Conservation (phyloP, 164 flowering plant genomes). For the Euptelea pleiosperma region DNA sequence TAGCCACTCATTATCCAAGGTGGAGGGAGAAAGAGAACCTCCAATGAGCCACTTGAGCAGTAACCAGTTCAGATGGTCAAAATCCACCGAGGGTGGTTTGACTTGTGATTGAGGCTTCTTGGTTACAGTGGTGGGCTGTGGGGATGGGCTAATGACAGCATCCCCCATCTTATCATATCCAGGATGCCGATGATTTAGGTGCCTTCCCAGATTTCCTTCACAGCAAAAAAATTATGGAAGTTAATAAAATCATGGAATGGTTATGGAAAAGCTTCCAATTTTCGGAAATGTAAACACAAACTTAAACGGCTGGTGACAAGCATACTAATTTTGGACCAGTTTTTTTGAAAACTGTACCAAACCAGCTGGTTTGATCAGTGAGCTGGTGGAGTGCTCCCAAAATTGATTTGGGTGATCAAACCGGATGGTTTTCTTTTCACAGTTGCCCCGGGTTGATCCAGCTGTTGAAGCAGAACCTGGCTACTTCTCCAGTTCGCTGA, state of each 20-base stretch:
- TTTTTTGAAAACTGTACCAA: too few relatives aligned
- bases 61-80: constrained; percentile 91
- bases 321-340: too few relatives aligned
- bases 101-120: constrained; percentile 62
- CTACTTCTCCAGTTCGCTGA: too few relatives aligned
- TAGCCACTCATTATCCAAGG: constrained; percentile 69
- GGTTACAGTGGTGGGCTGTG: constrained; percentile 29
- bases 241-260: neutral
- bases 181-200: constrained; percentile 88
- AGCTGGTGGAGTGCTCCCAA: too few relatives aligned
- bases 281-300: too few relatives aligned
- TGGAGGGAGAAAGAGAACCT: constrained; percentile 72
- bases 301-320: too few relatives aligned
- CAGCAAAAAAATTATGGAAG: constrained; percentile 1
- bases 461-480: too few relatives aligned
- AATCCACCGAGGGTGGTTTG: constrained; percentile 54
- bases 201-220: constrained; percentile 95
- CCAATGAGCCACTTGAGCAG: constrained; percentile 80
- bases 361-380: too few relatives aligned
- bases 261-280: neutral
- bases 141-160: constrained; percentile 29
- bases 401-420: too few relatives aligned
- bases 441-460: too few relatives aligned
- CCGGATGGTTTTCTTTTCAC: too few relatives aligned
- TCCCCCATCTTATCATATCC: constrained; percentile 74